Conservation (phyloP, 106 monocot genomes). For the Allium fistulosum region DNA sequence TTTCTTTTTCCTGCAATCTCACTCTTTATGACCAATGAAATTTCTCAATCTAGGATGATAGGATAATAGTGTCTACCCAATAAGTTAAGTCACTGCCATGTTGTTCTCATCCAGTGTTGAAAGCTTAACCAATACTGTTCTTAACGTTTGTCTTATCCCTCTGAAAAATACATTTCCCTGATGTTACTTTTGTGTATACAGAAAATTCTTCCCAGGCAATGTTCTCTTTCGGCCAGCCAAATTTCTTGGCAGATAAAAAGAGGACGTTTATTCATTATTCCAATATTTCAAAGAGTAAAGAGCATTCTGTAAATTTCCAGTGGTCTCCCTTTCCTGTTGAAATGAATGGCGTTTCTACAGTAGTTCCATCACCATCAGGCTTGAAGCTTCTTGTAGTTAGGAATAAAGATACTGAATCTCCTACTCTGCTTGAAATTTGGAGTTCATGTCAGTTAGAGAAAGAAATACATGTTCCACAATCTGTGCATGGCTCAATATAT, state of each 20-base stretch:
- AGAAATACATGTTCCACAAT: slow-evolving; percentile 69
- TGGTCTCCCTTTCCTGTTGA: slow-evolving; percentile 96
- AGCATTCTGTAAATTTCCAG: slow-evolving; percentile 45
- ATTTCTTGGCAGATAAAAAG: slow-evolving; percentile 69
- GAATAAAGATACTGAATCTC: slow-evolving; percentile 64
- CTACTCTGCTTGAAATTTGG: slow-evolving; percentile 84
- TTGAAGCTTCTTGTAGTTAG: slow-evolving; percentile 75
- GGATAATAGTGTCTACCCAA: no score
- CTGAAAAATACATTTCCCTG: neutral
- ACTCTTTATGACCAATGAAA: no score
- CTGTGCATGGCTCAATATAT: slow-evolving; percentile 77
- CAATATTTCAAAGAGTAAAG: slow-evolving; percentile 42
- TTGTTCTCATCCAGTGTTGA: no score
- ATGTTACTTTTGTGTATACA: slow-evolving; percentile 15
- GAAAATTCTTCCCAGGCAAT: slow-evolving; percentile 47
- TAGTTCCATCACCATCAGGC: slow-evolving; percentile 90
- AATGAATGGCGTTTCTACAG: slow-evolving; percentile 58
- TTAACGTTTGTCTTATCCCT: neutral
- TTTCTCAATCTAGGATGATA: no score
- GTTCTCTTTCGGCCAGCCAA: slow-evolving; percentile 66
- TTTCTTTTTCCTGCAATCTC: no score
- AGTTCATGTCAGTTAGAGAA: slow-evolving; percentile 47
- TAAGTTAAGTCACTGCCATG: no score
- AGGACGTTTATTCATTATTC: slow-evolving; percentile 56
- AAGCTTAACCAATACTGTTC: no score